Percentiles rank a stretch among this genome's conserved stretches.
Evolutionary conservation across 805 yeast genomes (phyloP).

Genomic region (Jamesozyma spencerorum): DNA sequence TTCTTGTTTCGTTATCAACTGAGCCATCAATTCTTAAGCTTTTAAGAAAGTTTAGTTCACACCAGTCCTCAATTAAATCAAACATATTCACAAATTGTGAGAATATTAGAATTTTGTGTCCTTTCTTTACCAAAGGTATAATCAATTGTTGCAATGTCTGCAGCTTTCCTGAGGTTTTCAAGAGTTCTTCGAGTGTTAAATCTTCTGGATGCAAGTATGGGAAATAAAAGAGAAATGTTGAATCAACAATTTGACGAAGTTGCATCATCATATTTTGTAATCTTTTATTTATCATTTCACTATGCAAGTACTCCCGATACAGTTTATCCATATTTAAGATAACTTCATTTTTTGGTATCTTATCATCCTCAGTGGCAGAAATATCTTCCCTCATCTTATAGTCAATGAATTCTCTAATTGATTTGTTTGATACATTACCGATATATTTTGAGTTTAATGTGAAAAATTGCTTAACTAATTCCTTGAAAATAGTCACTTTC

Average conservation of each 20-base stretch:
- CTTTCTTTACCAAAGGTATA: slow-evolving; percentile 36
- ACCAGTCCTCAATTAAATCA: slow-evolving; percentile 74
- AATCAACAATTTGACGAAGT: slow-evolving; percentile 71
- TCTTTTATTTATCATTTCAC: slow-evolving; percentile 41
- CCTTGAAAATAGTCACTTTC: slow-evolving; percentile 36
- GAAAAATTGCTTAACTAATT: slow-evolving; percentile 44
- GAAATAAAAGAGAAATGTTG: slow-evolving; percentile 75
- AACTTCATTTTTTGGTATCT: slow-evolving; percentile 6
- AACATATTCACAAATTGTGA: slow-evolving; percentile 79
- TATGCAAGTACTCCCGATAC: slow-evolving; percentile 29
- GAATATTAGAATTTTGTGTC: slow-evolving; percentile 72
- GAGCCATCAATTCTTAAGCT: slow-evolving; percentile 71
- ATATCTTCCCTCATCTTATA: slow-evolving; percentile 23
- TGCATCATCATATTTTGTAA: slow-evolving; percentile 74
- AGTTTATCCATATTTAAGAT: slow-evolving; percentile 20
- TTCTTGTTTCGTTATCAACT: slow-evolving; percentile 55
- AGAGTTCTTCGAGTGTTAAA: slow-evolving; percentile 33
- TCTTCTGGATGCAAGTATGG: slow-evolving; percentile 52
- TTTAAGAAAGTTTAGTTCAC: slow-evolving; percentile 38
- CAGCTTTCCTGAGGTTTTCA: slow-evolving; percentile 63
- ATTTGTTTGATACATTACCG: slow-evolving; percentile 25
- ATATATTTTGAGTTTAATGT: slow-evolving; percentile 31
- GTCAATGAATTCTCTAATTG: slow-evolving; percentile 37
- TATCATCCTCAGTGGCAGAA: slow-evolving; percentile 1
- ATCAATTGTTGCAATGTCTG: slow-evolving; percentile 58